Percentiles rank a stretch among this genome's conserved stretches.
Conservation (phyloP, 1,139 yeast genomes). For the Pichia sp. region DNA sequence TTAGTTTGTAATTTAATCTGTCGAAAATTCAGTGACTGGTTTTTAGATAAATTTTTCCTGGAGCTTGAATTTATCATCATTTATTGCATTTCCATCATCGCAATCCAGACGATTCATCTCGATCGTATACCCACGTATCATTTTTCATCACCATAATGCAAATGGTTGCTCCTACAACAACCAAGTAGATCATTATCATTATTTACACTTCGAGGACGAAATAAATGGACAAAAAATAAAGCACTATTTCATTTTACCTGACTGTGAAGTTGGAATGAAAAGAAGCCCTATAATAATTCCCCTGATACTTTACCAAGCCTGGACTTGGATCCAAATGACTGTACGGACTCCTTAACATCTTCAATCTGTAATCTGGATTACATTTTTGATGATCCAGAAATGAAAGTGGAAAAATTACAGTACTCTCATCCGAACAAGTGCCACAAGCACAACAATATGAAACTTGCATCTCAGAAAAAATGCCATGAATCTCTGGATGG, state of each 20-base stretch:
- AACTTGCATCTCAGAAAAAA: constrained; percentile 2
- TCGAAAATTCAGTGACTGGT: no score
- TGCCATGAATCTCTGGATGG: background rate
- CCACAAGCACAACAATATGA: background rate
- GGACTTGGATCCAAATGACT: background rate
- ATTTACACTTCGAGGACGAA: constrained; percentile 27
- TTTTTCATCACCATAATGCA: constrained; percentile 20
- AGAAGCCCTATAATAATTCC: background rate
- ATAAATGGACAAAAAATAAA: constrained; percentile 24
- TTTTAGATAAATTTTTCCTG: no score
- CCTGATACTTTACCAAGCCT: background rate
- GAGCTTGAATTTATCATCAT: constrained; percentile 16
- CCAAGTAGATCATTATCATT: constrained; percentile 26
- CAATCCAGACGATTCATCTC: constrained; percentile 10
- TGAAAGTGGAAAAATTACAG: background rate
- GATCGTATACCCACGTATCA: constrained; percentile 18
- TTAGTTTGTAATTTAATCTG: no score
- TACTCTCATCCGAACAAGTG: background rate
- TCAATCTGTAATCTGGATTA: constrained; percentile 13
- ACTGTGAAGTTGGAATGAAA: constrained; percentile 5
- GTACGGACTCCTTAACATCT: constrained; percentile 15
- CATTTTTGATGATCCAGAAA: background rate
- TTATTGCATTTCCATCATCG: constrained; percentile 19
- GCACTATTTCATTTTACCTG: constrained; percentile 29
- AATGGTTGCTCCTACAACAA: constrained; percentile 6